Percentiles rank a stretch among this genome's conserved stretches.
phyloP scores from a whole-genome alignment of 129 eudicot genomes.

The Helianthus tuberosus region DNA sequence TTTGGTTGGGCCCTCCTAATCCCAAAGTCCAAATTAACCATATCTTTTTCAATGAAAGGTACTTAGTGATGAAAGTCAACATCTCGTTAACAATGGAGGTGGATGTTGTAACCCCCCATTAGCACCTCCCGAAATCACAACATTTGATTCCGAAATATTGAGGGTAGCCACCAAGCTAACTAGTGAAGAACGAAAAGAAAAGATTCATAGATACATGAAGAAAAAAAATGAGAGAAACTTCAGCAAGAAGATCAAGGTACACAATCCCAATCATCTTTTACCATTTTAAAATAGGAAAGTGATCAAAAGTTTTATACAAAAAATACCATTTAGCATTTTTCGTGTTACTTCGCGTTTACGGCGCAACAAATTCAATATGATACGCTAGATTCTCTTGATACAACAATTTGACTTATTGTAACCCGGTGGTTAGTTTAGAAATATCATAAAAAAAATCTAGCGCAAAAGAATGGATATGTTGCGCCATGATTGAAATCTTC shows the following conservation, averaged over 20 bases:
- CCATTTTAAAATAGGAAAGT: no score
- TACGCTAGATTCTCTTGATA: no score
- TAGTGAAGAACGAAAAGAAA: conserved; percentile 58
- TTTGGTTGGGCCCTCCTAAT: no score
- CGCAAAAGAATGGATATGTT: no score
- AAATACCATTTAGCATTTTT: no score
- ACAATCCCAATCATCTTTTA: background rate
- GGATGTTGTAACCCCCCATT: conserved; percentile 49
- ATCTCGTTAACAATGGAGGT: conserved; percentile 51
- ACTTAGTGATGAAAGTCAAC: conserved; percentile 62
- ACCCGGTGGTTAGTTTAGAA: no score
- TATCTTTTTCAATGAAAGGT: conserved; percentile 30
- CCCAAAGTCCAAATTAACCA: background rate
- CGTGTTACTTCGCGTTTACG: no score
- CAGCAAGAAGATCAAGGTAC: conserved; percentile 75
- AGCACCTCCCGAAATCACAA: conserved; percentile 65
- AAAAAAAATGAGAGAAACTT: conserved; percentile 65
- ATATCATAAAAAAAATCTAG: no score
- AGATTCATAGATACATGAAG: conserved; percentile 60
- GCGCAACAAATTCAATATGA: no score
- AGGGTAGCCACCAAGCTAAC: conserved; percentile 76
- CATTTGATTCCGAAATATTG: conserved; percentile 70
- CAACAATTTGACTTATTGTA: no score
- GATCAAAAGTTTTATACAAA: background rate
- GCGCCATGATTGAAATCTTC: no score